Percentiles rank a stretch among this genome's conserved stretches.
Evolutionary conservation across 371 early-diverging fungal species (phyloP).

Genomic region (Sporodiniella umbellata): DNA sequence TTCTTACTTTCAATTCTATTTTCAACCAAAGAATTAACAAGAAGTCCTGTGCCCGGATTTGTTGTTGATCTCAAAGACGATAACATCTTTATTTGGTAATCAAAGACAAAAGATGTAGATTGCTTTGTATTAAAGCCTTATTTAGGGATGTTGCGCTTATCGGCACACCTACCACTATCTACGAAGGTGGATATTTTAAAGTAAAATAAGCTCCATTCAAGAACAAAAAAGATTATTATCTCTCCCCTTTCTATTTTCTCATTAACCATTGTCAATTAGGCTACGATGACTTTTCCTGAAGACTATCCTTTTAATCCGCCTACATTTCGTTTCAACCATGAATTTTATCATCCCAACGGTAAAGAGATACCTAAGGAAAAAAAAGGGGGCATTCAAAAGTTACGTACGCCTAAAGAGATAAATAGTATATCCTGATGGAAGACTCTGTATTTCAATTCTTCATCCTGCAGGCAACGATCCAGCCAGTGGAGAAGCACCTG

Average conservation of each 20-base stretch:
- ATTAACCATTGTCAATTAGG: no score
- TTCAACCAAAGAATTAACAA: conserved; percentile 38
- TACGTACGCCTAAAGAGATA: no score
- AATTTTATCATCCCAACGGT: conserved; percentile 80
- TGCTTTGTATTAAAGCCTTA: no score
- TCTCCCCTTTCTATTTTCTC: no score
- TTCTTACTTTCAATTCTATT: background rate
- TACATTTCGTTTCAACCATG: conserved; percentile 71
- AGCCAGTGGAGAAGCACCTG: conserved; percentile 81
- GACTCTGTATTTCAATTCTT: conserved; percentile 86
- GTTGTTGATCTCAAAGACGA: conserved; percentile 66
- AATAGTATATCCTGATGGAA: conserved; percentile 77
- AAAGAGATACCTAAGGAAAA: conserved; percentile 8
- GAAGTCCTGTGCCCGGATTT: conserved; percentile 71
- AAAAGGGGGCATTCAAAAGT: conserved; percentile 1
- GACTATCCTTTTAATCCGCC: conserved; percentile 74
- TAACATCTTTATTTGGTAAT: conserved; percentile 62
- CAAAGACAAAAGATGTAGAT: no score
- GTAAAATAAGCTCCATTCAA: conserved; percentile 30
- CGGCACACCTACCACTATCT: conserved; percentile 82
- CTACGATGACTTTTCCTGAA: conserved; percentile 54
- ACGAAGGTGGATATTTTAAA: conserved; percentile 90
- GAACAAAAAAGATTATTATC: no score
- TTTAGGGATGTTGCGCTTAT: conserved; percentile 83
- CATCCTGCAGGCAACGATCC: conserved; percentile 76